Base-by-base conservation (phyloP, 108 stramenopile species). In the Nannochloropsis gaditana region DNA sequence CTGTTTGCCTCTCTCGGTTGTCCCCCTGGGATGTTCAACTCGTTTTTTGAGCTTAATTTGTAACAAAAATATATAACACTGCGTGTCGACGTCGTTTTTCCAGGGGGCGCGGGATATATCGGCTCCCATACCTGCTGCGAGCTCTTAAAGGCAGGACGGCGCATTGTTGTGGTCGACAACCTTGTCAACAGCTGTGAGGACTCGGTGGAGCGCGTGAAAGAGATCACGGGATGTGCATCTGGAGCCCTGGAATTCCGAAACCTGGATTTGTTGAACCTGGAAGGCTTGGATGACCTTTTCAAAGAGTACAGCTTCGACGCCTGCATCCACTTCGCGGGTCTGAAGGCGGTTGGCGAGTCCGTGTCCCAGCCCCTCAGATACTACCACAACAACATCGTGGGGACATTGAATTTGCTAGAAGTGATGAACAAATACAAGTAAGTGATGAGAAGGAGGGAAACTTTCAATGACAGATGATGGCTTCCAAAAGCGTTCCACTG, bases 91-190 rank as follows among this genome's bases (percentile, higher is more conserved):
- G 95, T 99, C 11, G 92, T 99, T 15, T 97, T 98, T 10, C 96
- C 97, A 1, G 99, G 99, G 21, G 99, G 99, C 9, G 93, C 95
- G 1, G 99, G 99, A 17, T 99, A 97, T 93, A 99, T 99, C 85
- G 99, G 98, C 42, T 94, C 94, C 5, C 99, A 99, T 89, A 99
- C 99, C 5, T 95, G 96, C 85, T 85, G 98, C 81, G 95, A 96
- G 88, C 91, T 99, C 42, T 90, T 99, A 42, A 85, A 93, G 73
- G 93, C 95, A 15, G 93, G 93, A 41, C 96, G 41, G 11, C 79
- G 83, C 43, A 95, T 97, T 15, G 93, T 96, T 2, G 96, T 97
- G 4, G 92, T 97, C 43, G 98, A 98, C 86, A 97, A 96, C 87
- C 91, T 98, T 3, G 92, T 91, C 86, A 99, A 99, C 91, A 94